Percentiles rank a stretch among this genome's conserved stretches.
Conservation (phyloP, 148 eudicot genomes). For the Rhododendron vialii region DNA sequence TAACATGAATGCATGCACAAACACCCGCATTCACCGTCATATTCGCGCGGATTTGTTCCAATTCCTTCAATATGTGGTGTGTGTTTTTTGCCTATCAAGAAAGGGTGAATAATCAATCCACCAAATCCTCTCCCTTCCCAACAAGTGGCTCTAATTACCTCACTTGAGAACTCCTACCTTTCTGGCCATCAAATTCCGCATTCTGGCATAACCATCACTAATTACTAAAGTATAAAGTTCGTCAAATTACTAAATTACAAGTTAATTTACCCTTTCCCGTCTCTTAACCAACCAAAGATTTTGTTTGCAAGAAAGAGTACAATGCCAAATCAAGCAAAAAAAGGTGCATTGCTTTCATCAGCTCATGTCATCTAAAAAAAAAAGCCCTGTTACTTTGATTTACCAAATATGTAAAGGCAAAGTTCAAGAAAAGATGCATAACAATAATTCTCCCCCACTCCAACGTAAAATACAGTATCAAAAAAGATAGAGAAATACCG, state of each 20-base stretch:
- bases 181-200: neutral
- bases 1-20: neutral
- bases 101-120: neutral
- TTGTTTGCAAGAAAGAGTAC: neutral
- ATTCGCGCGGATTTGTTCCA: neutral
- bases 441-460: neutral
- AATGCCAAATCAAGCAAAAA: neutral
- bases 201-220: neutral
- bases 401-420: neutral
- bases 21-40: neutral
- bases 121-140: neutral
- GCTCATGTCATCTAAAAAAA: neutral
- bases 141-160: too few relatives aligned
- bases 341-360: neutral
- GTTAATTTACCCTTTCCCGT: neutral
- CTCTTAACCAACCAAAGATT: neutral
- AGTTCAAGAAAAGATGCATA: neutral
- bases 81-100: neutral
- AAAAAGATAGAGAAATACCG: constrained; percentile 30
- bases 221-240: neutral
- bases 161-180: neutral
- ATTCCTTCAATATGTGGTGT: neutral
- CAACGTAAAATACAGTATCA: neutral
- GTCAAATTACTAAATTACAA: neutral
- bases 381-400: too few relatives aligned